Base-by-base conservation (phyloP, 176 grass and related monocot genomes). In the Canna indica region DNA sequence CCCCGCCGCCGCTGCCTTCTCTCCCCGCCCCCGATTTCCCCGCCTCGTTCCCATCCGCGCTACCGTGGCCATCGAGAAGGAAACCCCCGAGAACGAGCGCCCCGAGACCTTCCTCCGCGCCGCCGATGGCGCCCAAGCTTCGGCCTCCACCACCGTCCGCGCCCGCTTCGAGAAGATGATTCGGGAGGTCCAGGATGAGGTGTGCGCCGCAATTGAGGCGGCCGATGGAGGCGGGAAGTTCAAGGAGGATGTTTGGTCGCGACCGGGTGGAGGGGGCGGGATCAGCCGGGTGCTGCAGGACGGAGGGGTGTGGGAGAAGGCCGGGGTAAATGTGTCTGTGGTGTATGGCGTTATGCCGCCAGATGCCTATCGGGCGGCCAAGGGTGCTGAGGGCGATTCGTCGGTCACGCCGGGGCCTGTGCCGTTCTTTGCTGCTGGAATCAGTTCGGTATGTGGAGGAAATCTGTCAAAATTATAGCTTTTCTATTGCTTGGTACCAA, bases 231-330 rank as follows among this genome's bases (percentile, higher is more conserved):
- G 82, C 3, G 79, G 73, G 31, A 28, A 18, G 39, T 97, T 97
- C 77, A 82, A 83, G 71, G 94, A 97, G 89, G 94, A 97, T 64
- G 94, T 87, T 17, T 97, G 94, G 94, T 92, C 94, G 31, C 73
- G 94, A 3, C 84, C 94, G 2, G 94, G 94, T 0, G 94, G 94
- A 1, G 94, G 94, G 2, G 94, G 94, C 4, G 94, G 89, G 68
- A 97, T 97, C 83, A 97, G 94, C 73, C 66, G 94, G 69, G 94
- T 97, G 62, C 90, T 97, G 24, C 80, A 97, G 86, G 89, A 97
- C 65, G 94, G 94, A 0, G 68, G 64, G 78, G 89, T 97, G 35
- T 93, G 88, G 59, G 94, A 97, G 84, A 97, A 97, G 77, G 94
- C 94, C 1, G 94, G 89, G 15, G 94, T 97, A 48, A 97, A 93